A percentile compares a stretch with the other conserved stretches of the same genome.
phyloP scores from a whole-genome alignment of 1,139 yeast species.

The Hemisphaericaspora lyxosophila region DNA sequence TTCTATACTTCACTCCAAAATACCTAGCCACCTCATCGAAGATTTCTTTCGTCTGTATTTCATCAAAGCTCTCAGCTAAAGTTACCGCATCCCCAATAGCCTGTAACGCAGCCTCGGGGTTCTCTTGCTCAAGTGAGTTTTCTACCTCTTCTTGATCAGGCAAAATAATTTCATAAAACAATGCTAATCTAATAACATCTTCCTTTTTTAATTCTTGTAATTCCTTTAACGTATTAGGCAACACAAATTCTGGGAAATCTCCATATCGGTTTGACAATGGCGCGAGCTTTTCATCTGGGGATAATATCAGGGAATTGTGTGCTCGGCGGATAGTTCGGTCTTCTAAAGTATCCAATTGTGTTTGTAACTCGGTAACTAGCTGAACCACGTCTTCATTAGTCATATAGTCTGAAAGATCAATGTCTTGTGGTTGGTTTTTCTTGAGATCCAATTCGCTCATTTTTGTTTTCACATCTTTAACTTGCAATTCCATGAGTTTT shows the following conservation, averaged over 20 bases:
- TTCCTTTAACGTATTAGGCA: conserved; percentile 61
- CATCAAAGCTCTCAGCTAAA: conserved; percentile 29
- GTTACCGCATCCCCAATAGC: conserved; percentile 20
- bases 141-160: conserved; percentile 48
- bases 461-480: conserved; percentile 44
- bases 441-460: conserved; percentile 32
- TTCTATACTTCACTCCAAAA: conserved; percentile 60
- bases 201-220: conserved; percentile 48
- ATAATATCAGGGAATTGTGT: conserved; percentile 22
- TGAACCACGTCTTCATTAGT: conserved; percentile 83
- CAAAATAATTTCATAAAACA: conserved; percentile 68
- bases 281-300: conserved; percentile 16
- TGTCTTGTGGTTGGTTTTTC: conserved; percentile 11
- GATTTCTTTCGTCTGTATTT: conserved; percentile 45
- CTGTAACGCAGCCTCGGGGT: conserved; percentile 9
- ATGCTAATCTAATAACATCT: conserved; percentile 53
- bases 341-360: conserved; percentile 73
- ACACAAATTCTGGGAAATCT: conserved; percentile 55
- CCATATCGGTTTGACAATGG: conserved; percentile 68
- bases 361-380: conserved; percentile 84
- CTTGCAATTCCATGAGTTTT: conserved; percentile 68
- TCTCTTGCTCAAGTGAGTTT: conserved; percentile 25
- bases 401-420: conserved; percentile 62
- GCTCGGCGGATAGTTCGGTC: conserved; percentile 63
- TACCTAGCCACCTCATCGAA: conserved; percentile 67